Conservation (phyloP, 768 basidiomycete genomes). For the Termitomyces sp. region DNA sequence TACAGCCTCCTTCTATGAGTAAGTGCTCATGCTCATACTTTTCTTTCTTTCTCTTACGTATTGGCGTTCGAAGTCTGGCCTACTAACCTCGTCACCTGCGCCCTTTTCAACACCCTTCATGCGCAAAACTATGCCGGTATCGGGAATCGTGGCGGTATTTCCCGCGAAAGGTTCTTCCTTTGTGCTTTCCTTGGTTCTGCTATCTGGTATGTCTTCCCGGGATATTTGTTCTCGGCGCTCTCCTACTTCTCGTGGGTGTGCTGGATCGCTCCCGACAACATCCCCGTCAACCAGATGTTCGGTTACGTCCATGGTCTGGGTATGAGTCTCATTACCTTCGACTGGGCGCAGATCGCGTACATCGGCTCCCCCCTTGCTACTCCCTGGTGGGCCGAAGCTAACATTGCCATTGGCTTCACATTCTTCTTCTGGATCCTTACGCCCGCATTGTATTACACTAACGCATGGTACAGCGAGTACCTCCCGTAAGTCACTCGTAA, state of each 20-base stretch:
- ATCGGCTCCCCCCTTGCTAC: constrained; percentile 71
- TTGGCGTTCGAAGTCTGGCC: constrained; percentile 69
- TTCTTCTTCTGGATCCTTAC: constrained; percentile 72
- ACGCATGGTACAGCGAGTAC: constrained; percentile 56
- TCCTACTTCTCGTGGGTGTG: constrained; percentile 59
- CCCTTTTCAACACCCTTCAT: constrained; percentile 79
- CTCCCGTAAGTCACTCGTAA: constrained; percentile 44
- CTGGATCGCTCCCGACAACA: constrained; percentile 70
- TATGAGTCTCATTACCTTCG: constrained; percentile 78
- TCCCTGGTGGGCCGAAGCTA: constrained; percentile 84
- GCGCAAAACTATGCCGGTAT: constrained; percentile 67
- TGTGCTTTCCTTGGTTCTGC: constrained; percentile 57
- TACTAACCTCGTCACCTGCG: constrained; percentile 69
- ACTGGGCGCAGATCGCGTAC: constrained; percentile 77
- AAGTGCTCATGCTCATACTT: constrained; percentile 19
- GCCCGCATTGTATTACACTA: constrained; percentile 67
- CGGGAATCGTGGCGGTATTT: constrained; percentile 62
- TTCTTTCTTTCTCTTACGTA: constrained; percentile 16
- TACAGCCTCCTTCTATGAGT: constrained; percentile 72
- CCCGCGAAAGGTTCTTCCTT: constrained; percentile 76
- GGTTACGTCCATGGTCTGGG: constrained; percentile 61
- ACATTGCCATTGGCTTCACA: constrained; percentile 59
- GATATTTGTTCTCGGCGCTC: constrained; percentile 69
- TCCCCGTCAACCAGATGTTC: constrained; percentile 73
- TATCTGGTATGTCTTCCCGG: constrained; percentile 69